Percentiles rank a stretch among this genome's conserved stretches.
These are phyloP conservation scores for Vitis cinerea DNA, from an alignment of 164 flowering plant genomes.

Conservation along the genomic window DNA sequence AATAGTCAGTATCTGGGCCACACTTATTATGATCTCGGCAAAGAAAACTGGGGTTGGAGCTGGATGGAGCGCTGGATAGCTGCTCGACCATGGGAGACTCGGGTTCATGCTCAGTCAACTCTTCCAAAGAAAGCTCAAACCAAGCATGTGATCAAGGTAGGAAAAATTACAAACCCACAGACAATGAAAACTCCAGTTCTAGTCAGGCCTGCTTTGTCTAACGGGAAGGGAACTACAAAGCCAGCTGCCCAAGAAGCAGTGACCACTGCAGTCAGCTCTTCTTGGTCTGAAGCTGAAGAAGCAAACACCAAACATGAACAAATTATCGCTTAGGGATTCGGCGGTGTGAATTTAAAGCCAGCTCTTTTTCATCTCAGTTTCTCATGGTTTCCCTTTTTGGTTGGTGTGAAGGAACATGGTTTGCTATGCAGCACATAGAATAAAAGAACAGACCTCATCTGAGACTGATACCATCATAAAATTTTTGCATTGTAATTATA, in stretches of 20 bases:
- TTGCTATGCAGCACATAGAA: slow-evolving; percentile 23
- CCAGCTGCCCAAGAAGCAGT: slow-evolving; percentile 5
- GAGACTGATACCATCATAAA: slow-evolving; percentile 1
- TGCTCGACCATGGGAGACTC: slow-evolving; percentile 45
- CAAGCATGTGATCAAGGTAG: slow-evolving; percentile 23
- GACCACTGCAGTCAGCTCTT: slow-evolving; percentile 5
- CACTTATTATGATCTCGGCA: slow-evolving; percentile 33
- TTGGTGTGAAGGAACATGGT: slow-evolving; percentile 11
- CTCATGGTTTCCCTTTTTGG: slow-evolving; percentile 1
- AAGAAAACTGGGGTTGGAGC: slow-evolving; percentile 52
- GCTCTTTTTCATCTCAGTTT: slow-evolving; percentile 2
- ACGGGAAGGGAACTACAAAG: slow-evolving; percentile 5
- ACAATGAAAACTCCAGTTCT: slow-evolving; percentile 13
- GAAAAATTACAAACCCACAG: slow-evolving; percentile 17
- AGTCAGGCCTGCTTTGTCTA: slow-evolving; percentile 3
- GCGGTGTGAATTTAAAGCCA: not conserved
- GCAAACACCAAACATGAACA: slow-evolving; percentile 15
- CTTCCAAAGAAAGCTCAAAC: slow-evolving; percentile 12
- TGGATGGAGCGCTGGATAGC: slow-evolving; percentile 49
- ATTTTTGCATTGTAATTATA: slow-evolving; percentile 14
- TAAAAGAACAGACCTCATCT: slow-evolving; percentile 9
- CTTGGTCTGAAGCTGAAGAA: slow-evolving; percentile 17
- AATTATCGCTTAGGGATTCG: not conserved
- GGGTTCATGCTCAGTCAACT: slow-evolving; percentile 13
- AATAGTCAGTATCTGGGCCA: slow-evolving; percentile 41